Evolutionary conservation across 305 asterid genomes (phyloP).

Genomic region (Plantago lanceolata): DNA sequence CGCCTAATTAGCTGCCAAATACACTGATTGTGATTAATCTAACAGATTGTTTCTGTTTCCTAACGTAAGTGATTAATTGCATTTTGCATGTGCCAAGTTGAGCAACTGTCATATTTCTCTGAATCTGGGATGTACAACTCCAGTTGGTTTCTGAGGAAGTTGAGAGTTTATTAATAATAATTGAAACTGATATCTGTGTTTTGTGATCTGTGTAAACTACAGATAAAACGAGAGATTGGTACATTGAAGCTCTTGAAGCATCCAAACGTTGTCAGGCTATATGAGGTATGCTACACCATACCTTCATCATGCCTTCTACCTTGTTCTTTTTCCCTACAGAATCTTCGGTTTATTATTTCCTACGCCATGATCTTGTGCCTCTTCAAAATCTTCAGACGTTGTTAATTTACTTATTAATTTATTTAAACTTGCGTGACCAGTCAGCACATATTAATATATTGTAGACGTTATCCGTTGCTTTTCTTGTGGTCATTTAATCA

Average conservation of each 20-base stretch:
- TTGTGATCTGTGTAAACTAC: conserved; percentile 37
- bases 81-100: neutral
- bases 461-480: conserved; percentile 4
- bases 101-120: neutral
- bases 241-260: conserved; percentile 85
- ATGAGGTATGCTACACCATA: conserved; percentile 48
- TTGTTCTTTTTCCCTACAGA: neutral
- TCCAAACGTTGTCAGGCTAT: conserved; percentile 82
- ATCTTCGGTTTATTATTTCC: too few relatives aligned
- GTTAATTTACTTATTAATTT: too few relatives aligned
- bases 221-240: conserved; percentile 95
- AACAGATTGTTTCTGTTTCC: too few relatives aligned
- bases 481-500: neutral
- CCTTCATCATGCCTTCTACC: neutral
- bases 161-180: too few relatives aligned
- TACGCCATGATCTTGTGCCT: too few relatives aligned
- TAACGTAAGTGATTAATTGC: too few relatives aligned
- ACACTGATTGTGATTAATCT: too few relatives aligned
- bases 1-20: too few relatives aligned
- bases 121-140: too few relatives aligned
- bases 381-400: too few relatives aligned
- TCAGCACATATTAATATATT: conserved; percentile 1
- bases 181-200: neutral
- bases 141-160: neutral
- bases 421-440: neutral